phyloP scores from a whole-genome alignment of 805 yeast species.

The Schwanniomyces yamadae region DNA sequence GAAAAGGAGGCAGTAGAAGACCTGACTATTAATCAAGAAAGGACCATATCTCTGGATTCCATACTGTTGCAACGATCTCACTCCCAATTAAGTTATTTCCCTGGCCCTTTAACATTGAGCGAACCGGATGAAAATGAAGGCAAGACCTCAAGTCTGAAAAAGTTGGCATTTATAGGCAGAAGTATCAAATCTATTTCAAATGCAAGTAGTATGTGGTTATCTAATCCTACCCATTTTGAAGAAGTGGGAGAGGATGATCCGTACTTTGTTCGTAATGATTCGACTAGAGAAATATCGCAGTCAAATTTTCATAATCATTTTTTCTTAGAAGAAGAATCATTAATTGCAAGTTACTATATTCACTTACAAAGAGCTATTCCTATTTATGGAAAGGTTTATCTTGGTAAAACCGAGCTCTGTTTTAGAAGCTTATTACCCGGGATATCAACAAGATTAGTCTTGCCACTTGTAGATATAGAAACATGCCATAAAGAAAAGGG shows the following conservation, averaged over 20 bases:
- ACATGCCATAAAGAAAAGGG: constrained; percentile 67
- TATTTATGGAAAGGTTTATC: constrained; percentile 76
- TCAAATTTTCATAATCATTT: constrained; percentile 65
- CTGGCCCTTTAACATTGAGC: no score
- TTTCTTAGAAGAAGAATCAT: constrained; percentile 52
- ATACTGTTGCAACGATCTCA: no score
- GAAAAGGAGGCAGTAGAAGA: constrained; percentile 4
- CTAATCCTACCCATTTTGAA: constrained; percentile 63
- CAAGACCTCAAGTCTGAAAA: constrained; percentile 12
- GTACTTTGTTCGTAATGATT: constrained; percentile 44
- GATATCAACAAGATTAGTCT: constrained; percentile 71
- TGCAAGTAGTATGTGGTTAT: constrained; percentile 48
- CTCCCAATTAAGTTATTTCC: no score
- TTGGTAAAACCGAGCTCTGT: constrained; percentile 69
- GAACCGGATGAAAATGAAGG: constrained; percentile 15
- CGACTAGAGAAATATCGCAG: constrained; percentile 48
- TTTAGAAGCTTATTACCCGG: constrained; percentile 81
- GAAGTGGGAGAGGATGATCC: constrained; percentile 44
- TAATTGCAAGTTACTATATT: constrained; percentile 69
- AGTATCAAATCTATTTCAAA: constrained; percentile 31
- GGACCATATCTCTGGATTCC: no score
- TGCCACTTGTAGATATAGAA: constrained; percentile 75
- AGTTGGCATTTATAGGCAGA: constrained; percentile 19
- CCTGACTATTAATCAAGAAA: no score
- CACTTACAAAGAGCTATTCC: constrained; percentile 73